Conservation (phyloP, 768 basidiomycete genomes). For the Amanita exitialis region DNA sequence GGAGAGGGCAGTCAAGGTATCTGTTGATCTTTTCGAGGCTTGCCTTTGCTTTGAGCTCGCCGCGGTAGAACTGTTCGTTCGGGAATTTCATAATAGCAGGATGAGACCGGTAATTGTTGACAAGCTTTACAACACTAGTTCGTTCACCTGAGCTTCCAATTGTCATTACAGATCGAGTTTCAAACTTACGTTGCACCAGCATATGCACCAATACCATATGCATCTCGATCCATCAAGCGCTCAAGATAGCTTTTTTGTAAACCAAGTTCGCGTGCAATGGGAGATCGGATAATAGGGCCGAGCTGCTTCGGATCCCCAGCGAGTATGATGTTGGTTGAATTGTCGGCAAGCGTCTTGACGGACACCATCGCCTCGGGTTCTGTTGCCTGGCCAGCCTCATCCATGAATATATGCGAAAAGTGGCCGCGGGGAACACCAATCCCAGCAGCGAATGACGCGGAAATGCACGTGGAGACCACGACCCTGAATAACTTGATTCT, state of each 20-base stretch:
- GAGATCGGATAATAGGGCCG: slow-evolving; percentile 33
- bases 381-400: slow-evolving; percentile 7
- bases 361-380: slow-evolving; percentile 3
- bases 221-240: slow-evolving; percentile 19
- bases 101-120: slow-evolving; percentile 49
- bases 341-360: slow-evolving; percentile 25
- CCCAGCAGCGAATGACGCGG: slow-evolving; percentile 11
- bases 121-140: too few species aligned
- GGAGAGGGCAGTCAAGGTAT: slow-evolving; percentile 27
- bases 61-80: slow-evolving; percentile 48
- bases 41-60: slow-evolving; percentile 40
- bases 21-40: slow-evolving; percentile 25
- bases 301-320: slow-evolving; percentile 39
- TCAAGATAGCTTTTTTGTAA: slow-evolving; percentile 30
- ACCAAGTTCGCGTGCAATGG: slow-evolving; percentile 25
- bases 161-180: too few species aligned
- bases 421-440: slow-evolving; percentile 4
- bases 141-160: too few species aligned
- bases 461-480: slow-evolving; percentile 6
- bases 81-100: slow-evolving; percentile 49
- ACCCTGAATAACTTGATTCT: slow-evolving; percentile 5
- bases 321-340: slow-evolving; percentile 24
- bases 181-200: background rate
- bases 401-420: slow-evolving; percentile 8
- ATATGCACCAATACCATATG: slow-evolving; percentile 10